Conservation (phyloP, 2,329 filamentous ascomycete genomes). For the Penicillium sp. region DNA sequence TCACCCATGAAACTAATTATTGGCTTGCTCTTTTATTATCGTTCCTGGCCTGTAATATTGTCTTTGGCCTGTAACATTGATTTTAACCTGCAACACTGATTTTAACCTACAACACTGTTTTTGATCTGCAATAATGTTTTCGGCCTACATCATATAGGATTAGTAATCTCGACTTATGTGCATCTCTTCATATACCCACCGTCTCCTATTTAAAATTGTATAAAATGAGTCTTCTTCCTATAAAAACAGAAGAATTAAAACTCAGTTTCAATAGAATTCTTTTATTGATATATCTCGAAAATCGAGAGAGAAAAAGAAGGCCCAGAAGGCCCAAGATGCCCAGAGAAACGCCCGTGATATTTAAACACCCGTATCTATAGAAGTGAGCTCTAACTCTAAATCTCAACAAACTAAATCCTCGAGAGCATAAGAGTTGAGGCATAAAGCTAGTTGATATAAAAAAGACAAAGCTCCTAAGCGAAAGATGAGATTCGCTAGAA, state of each 20-base stretch:
- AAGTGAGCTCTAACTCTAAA: not conserved
- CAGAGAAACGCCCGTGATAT: constrained; percentile 1
- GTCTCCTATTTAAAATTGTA: not conserved
- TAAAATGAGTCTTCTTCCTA: not conserved
- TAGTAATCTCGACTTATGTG: not conserved
- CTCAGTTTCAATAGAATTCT: not conserved
- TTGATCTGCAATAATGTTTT: not conserved
- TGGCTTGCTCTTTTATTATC: not conserved
- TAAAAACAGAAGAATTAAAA: not conserved
- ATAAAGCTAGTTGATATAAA: not conserved
- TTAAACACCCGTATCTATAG: not conserved
- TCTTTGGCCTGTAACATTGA: not conserved
- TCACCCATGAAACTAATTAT: too few relatives aligned
- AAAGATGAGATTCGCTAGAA: constrained; percentile 2
- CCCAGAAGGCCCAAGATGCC: not conserved
- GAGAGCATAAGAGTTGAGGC: not conserved
- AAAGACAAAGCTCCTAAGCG: not conserved
- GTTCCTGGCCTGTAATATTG: not conserved
- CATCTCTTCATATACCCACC: not conserved
- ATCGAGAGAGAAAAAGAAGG: not conserved
- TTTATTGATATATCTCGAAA: not conserved
- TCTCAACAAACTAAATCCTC: not conserved
- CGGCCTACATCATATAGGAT: not conserved
- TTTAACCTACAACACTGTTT: not conserved
- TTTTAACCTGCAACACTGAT: not conserved